Evolutionary conservation across 176 grass and related monocot species (phyloP).

Genomic region (Carex kokanica): DNA sequence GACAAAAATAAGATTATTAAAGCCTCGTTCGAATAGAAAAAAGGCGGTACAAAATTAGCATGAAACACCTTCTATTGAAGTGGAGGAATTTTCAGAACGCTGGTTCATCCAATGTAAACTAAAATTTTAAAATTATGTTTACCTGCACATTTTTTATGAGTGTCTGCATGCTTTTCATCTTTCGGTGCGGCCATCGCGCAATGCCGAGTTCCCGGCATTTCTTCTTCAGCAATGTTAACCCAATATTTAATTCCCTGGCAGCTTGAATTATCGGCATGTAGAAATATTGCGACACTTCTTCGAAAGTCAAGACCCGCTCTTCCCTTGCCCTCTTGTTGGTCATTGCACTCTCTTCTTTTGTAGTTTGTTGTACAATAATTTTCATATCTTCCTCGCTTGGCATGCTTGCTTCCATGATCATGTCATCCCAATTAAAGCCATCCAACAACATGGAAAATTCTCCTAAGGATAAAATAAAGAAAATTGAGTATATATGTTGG

Average conservation of each 20-base stretch:
- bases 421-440: not conserved
- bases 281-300: slow-evolving; percentile 28
- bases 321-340: not conserved
- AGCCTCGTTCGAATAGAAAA: not conserved
- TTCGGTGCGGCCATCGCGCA: slow-evolving; percentile 4
- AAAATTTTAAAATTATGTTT: not conserved
- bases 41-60: not conserved
- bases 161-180: slow-evolving; percentile 26
- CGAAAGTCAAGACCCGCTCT: not conserved
- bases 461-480: not conserved
- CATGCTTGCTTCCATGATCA: not conserved
- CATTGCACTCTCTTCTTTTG: not conserved
- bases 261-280: slow-evolving; percentile 29
- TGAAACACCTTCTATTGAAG: not conserved
- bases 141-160: slow-evolving; percentile 26
- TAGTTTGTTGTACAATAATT: not conserved
- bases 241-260: slow-evolving; percentile 26
- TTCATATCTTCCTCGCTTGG: not conserved
- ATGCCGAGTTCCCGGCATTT: slow-evolving; percentile 19
- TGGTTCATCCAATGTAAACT: not conserved
- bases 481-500: not conserved
- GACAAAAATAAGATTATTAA: not conserved
- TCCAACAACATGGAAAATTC: not conserved
- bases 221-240: slow-evolving; percentile 24
- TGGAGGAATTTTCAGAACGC: not conserved